Percentiles rank a stretch among this genome's conserved stretches.
These are phyloP conservation scores for Thozetella sp. DNA, from an alignment of 495 filamentous ascomycete genomes.

Conservation along the genomic window DNA sequence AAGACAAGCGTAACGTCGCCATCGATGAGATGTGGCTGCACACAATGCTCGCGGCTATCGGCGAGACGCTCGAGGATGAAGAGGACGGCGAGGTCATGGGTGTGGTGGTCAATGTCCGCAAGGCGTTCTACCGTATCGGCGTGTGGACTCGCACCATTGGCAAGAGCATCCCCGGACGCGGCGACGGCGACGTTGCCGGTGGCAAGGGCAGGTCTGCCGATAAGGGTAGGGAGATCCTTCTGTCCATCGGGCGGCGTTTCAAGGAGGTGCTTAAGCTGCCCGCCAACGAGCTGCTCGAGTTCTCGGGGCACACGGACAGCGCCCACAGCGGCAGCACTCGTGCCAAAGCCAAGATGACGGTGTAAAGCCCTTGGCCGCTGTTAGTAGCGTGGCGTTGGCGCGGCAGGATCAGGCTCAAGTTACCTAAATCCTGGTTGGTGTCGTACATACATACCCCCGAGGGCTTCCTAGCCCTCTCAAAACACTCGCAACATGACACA, in stretches of 20 bases:
- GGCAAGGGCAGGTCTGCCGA: conserved; percentile 72
- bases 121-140: conserved; percentile 95
- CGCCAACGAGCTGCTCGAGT: conserved; percentile 78
- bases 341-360: conserved; percentile 91
- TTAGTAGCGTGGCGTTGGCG: background rate
- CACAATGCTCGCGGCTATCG: conserved; percentile 93
- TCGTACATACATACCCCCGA: background rate
- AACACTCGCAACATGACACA: background rate
- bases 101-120: conserved; percentile 97
- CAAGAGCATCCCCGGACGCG: conserved; percentile 74
- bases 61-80: conserved; percentile 94
- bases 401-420: background rate
- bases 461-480: background rate
- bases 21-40: conserved; percentile 98
- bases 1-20: conserved; percentile 84
- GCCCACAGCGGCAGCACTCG: conserved; percentile 91
- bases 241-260: conserved; percentile 83
- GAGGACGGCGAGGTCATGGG: conserved; percentile 98
- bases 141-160: conserved; percentile 91
- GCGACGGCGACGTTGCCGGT: conserved; percentile 66
- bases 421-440: background rate
- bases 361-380: conserved; percentile 39
- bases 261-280: conserved; percentile 85
- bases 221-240: conserved; percentile 80
- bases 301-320: conserved; percentile 93